phyloP scores from a whole-genome alignment of 441 rosid genomes.

The Syzygium malaccense region DNA sequence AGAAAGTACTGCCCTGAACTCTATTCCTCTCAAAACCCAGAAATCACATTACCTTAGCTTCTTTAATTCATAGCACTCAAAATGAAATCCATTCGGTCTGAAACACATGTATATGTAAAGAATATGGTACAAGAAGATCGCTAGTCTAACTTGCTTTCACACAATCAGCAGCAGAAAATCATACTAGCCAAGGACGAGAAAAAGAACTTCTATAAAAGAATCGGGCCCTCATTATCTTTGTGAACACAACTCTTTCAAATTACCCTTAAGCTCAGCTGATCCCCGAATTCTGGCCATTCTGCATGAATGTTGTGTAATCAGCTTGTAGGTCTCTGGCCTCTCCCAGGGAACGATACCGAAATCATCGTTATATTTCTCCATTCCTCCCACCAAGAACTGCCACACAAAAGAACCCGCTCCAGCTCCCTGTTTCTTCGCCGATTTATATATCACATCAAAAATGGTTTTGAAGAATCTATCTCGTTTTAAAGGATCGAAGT shows the following conservation, averaged over 20 bases:
- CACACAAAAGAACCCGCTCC: constrained; percentile 85
- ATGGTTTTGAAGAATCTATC: constrained; percentile 47
- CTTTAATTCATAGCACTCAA: not conserved
- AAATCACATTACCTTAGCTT: not conserved
- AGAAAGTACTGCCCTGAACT: not conserved
- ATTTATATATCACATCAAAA: constrained; percentile 44
- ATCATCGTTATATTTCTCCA: constrained; percentile 76
- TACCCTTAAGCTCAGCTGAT: constrained; percentile 16
- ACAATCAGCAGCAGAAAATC: not conserved
- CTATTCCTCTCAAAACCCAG: not conserved
- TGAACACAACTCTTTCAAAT: constrained; percentile 43
- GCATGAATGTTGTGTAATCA: constrained; percentile 63
- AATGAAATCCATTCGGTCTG: not conserved
- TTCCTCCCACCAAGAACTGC: constrained; percentile 73
- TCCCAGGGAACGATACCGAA: constrained; percentile 79
- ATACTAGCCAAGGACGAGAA: not conserved
- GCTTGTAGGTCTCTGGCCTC: constrained; percentile 40
- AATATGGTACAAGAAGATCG: not conserved
- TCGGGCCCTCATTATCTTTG: constrained; percentile 15
- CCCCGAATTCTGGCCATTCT: constrained; percentile 45
- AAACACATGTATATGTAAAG: not conserved
- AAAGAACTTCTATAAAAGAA: not conserved
- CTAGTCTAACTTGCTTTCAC: not conserved
- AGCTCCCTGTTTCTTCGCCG: constrained; percentile 57
- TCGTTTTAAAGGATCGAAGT: constrained; percentile 52